These are phyloP conservation scores for Apiospora pterosperma DNA, from an alignment of 2,329 filamentous ascomycete genomes.

Conservation along the genomic window DNA sequence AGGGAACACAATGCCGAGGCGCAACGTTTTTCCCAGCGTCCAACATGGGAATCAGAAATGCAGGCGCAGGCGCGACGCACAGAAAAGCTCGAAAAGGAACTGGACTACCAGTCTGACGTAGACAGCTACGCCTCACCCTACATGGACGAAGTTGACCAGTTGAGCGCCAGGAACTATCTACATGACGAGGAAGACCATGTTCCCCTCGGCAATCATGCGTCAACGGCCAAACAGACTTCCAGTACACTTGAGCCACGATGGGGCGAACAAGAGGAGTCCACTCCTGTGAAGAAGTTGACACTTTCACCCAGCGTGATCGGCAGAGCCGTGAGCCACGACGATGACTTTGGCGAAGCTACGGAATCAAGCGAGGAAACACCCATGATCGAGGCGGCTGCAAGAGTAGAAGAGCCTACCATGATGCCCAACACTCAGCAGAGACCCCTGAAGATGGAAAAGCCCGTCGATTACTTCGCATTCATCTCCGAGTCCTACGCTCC, in stretches of 20 bases:
- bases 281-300: background rate
- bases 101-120: background rate
- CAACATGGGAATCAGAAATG: background rate
- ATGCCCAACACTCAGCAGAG: background rate
- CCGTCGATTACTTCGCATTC: constrained; percentile 26
- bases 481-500: constrained; percentile 26
- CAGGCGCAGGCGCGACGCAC: background rate
- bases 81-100: background rate
- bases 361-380: constrained; percentile 13
- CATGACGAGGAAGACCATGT: background rate
- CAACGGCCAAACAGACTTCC: background rate
- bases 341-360: background rate
- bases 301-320: constrained; percentile 3
- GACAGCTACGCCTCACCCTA: background rate
- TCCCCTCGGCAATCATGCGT: background rate
- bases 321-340: background rate
- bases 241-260: background rate
- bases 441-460: constrained; percentile 14
- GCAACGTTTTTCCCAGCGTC: background rate
- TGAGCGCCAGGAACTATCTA: background rate
- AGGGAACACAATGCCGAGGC: background rate
- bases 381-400: constrained; percentile 8
- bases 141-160: constrained; percentile 1
- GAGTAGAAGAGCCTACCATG: background rate
- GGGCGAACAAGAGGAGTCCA: background rate